phyloP scores from a whole-genome alignment of 2,329 filamentous ascomycete species.

The Colletotrichum sp. region DNA sequence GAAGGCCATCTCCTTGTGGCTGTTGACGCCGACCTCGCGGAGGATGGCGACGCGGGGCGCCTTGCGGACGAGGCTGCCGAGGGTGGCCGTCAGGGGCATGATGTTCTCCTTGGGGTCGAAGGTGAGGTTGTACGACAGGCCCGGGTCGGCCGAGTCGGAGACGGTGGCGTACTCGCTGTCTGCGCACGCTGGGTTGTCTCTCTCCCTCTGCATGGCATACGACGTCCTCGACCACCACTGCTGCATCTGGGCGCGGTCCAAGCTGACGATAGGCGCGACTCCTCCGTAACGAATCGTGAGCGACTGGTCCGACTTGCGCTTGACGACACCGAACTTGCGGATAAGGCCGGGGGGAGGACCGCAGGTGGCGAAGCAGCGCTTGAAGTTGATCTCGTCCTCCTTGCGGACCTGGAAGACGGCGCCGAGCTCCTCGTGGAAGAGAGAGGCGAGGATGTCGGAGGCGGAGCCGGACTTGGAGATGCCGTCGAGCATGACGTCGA shows the following conservation, averaged over 20 bases:
- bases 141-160: slow-evolving; percentile 76
- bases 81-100: slow-evolving; percentile 64
- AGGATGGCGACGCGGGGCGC: slow-evolving; percentile 85
- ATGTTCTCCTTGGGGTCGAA: slow-evolving; percentile 82
- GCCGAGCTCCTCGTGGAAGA: slow-evolving; percentile 97
- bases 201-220: slow-evolving; percentile 85
- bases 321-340: slow-evolving; percentile 81
- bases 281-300: slow-evolving; percentile 77
- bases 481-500: slow-evolving; percentile 83
- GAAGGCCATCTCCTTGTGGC: slow-evolving; percentile 97
- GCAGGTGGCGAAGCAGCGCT: slow-evolving; percentile 88
- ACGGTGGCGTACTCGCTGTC: slow-evolving; percentile 83
- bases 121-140: slow-evolving; percentile 82
- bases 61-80: slow-evolving; percentile 58
- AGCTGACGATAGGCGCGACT: slow-evolving; percentile 66
- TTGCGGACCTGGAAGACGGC: slow-evolving; percentile 95
- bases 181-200: slow-evolving; percentile 88
- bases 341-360: slow-evolving; percentile 83
- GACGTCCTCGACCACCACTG: slow-evolving; percentile 90
- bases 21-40: slow-evolving; percentile 94
- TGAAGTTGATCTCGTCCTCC: slow-evolving; percentile 83
- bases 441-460: slow-evolving; percentile 71
- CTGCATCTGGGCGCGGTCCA: slow-evolving; percentile 77
- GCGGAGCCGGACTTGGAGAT: slow-evolving; percentile 67
- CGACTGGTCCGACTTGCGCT: slow-evolving; percentile 72